These are phyloP conservation scores for Tagetes patula DNA, from an alignment of 129 eudicot genomes.

Conservation along the genomic window DNA sequence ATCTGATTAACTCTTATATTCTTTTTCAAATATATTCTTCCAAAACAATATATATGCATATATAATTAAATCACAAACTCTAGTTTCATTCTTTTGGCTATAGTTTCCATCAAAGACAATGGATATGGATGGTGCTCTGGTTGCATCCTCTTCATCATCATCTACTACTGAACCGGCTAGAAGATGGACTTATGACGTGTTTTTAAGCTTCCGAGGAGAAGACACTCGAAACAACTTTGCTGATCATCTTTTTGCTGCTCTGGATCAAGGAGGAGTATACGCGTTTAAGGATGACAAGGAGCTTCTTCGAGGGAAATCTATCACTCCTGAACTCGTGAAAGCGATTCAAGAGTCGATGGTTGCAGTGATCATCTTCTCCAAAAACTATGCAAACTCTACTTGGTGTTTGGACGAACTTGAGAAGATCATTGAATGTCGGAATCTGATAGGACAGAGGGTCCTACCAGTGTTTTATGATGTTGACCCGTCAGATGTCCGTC, in stretches of 20 bases:
- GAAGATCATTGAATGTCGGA: conserved; percentile 3
- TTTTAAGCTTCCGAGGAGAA: background rate
- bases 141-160: background rate
- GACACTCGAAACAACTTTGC: background rate
- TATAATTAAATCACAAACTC: background rate
- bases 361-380: background rate
- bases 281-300: conserved; percentile 1
- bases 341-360: conserved; percentile 8
- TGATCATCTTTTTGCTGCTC: conserved; percentile 8
- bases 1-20: background rate
- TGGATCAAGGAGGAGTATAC: background rate
- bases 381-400: background rate
- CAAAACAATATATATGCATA: background rate
- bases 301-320: background rate
- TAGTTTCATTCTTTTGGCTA: background rate
- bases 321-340: background rate
- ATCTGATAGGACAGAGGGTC: background rate
- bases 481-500: background rate
- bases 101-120: background rate
- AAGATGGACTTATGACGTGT: conserved; percentile 6
- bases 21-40: background rate
- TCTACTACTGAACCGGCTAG: background rate
- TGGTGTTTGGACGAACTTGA: conserved; percentile 10
- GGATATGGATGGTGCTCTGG: background rate
- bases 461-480: conserved; percentile 7